Conservation (phyloP, 179 eudicot species). For the Silene vulgaris region DNA sequence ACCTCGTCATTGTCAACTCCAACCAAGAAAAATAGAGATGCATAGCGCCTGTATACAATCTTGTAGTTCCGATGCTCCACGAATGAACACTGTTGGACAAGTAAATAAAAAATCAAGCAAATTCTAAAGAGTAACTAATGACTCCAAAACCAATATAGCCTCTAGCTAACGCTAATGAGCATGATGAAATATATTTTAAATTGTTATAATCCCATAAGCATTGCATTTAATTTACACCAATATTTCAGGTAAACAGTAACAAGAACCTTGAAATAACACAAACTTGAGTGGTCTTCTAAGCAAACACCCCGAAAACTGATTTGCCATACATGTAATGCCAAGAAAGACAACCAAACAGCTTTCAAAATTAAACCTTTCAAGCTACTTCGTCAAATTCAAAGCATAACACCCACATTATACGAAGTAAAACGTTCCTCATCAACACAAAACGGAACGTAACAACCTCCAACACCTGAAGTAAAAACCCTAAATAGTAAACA, state of each 20-base stretch:
- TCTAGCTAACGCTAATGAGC: background rate
- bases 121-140: background rate
- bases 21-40: conserved; percentile 90
- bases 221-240: too few relatives aligned
- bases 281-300: background rate
- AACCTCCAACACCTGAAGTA: background rate
- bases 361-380: too few relatives aligned
- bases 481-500: too few relatives aligned
- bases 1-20: conserved; percentile 99
- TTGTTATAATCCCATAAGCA: too few relatives aligned
- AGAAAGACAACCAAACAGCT: too few relatives aligned
- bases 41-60: conserved; percentile 91
- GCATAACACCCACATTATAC: too few relatives aligned
- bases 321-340: background rate
- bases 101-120: background rate
- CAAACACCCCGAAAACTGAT: background rate
- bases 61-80: conserved; percentile 99
- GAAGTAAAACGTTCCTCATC: too few relatives aligned
- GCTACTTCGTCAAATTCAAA: too few relatives aligned
- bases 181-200: background rate
- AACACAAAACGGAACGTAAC: background rate
- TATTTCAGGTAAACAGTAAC: too few relatives aligned
- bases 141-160: background rate
- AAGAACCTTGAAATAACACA: background rate
- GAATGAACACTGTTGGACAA: conserved; percentile 78